Conservation (phyloP, 768 basidiomycete genomes). For the Phlebiopsis flavidoalba region DNA sequence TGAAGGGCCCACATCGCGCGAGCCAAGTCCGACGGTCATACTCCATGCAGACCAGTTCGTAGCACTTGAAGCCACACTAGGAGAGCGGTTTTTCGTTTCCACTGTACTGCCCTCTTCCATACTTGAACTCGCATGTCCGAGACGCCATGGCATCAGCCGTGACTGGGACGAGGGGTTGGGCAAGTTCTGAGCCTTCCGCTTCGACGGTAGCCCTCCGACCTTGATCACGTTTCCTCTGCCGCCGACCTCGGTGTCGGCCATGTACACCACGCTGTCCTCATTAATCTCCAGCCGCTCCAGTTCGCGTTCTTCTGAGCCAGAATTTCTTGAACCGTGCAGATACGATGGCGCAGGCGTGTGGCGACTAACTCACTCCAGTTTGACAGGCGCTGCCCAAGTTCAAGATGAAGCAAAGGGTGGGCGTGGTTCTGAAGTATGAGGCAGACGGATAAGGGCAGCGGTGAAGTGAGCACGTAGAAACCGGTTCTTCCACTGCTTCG, state of each 20-base stretch:
- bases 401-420: background rate
- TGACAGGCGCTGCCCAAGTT: background rate
- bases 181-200: constrained; percentile 25
- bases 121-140: constrained; percentile 7
- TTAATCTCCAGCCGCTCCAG: constrained; percentile 72
- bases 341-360: constrained; percentile 43
- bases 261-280: constrained; percentile 70
- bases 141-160: background rate
- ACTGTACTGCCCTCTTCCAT: background rate
- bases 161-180: constrained; percentile 8
- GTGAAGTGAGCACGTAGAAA: constrained; percentile 49
- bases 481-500: constrained; percentile 68
- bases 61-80: background rate
- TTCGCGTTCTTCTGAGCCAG: constrained; percentile 54
- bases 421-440: constrained; percentile 1
- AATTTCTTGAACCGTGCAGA: constrained; percentile 70
- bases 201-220: constrained; percentile 51
- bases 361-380: constrained; percentile 26
- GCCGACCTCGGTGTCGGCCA: constrained; percentile 48
- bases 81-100: too few relatives aligned
- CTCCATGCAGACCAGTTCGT: constrained; percentile 7
- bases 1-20: constrained; percentile 69
- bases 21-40: constrained; percentile 27
- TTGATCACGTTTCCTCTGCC: constrained; percentile 54
- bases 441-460: constrained; percentile 12